These are phyloP conservation scores for Nicotiana otophora DNA, from an alignment of 257 asterid genomes.

Conservation along the genomic window DNA sequence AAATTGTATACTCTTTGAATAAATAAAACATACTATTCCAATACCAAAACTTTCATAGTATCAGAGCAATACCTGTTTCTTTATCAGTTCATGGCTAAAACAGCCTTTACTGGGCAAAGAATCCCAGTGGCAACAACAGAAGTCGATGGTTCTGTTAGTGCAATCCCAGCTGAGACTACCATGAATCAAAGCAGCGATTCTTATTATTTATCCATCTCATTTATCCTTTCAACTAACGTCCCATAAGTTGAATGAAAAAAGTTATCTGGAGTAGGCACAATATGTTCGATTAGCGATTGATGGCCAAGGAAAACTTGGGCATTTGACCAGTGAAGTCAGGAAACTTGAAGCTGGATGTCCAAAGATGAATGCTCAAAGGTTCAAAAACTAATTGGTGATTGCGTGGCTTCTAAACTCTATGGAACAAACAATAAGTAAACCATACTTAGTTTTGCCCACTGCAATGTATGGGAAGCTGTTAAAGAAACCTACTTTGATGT, in stretches of 20 bases:
- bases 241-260: not conserved
- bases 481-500: too few species aligned
- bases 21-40: too few species aligned
- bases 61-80: too few species aligned
- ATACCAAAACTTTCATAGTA: too few species aligned
- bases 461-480: too few species aligned
- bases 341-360: not conserved
- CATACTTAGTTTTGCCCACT: not conserved
- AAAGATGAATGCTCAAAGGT: not conserved
- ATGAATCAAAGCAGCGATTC: not conserved
- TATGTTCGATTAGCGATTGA: not conserved
- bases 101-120: too few species aligned
- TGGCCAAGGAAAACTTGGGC: not conserved
- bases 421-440: not conserved
- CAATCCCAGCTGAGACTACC: too few species aligned
- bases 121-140: too few species aligned
- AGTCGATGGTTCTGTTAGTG: too few species aligned
- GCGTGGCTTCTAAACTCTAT: not conserved
- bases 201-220: too few species aligned
- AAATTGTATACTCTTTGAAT: too few species aligned
- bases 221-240: not conserved
- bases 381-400: not conserved
- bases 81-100: too few species aligned
- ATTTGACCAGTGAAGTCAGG: not conserved
- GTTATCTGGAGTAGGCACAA: constrained; percentile 1